These are phyloP conservation scores for Nicotiana benthamiana DNA, from an alignment of 257 asterid genomes.

Conservation along the genomic window DNA sequence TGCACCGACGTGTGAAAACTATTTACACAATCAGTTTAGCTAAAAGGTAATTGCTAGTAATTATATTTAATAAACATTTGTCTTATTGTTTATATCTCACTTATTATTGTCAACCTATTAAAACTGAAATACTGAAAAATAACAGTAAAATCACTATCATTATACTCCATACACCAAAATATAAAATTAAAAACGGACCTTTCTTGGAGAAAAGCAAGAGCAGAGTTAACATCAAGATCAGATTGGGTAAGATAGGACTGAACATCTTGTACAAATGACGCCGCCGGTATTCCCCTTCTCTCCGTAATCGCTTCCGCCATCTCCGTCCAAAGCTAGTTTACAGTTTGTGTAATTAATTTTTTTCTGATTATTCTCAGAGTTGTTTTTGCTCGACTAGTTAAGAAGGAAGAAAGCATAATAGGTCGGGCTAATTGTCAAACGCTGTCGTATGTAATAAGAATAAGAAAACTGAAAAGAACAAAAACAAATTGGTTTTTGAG, in stretches of 20 bases:
- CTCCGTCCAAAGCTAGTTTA: neutral
- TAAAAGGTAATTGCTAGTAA: no score
- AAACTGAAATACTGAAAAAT: neutral
- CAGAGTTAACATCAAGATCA: slow-evolving; percentile 69
- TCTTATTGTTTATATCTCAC: no score
- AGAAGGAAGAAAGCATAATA: no score
- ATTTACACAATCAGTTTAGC: no score
- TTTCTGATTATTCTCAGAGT: neutral
- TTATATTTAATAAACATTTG: no score
- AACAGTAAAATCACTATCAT: neutral
- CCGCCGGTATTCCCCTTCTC: slow-evolving; percentile 92
- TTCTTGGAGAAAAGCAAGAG: slow-evolving; percentile 85
- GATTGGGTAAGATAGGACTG: slow-evolving; percentile 68
- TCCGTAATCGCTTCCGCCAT: slow-evolving; percentile 27
- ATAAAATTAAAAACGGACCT: slow-evolving; percentile 31
- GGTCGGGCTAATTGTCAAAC: no score
- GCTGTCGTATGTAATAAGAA: no score
- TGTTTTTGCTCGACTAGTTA: no score
- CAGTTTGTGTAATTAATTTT: no score
- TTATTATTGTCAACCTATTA: neutral
- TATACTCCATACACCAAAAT: neutral
- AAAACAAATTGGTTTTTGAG: no score
- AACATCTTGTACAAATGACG: slow-evolving; percentile 85
- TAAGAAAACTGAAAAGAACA: no score
- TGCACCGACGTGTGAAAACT: no score